Percentiles rank a stretch among this genome's conserved stretches.
Conservation (phyloP, 768 basidiomycete genomes). For the Melanogaster broomeanus region DNA sequence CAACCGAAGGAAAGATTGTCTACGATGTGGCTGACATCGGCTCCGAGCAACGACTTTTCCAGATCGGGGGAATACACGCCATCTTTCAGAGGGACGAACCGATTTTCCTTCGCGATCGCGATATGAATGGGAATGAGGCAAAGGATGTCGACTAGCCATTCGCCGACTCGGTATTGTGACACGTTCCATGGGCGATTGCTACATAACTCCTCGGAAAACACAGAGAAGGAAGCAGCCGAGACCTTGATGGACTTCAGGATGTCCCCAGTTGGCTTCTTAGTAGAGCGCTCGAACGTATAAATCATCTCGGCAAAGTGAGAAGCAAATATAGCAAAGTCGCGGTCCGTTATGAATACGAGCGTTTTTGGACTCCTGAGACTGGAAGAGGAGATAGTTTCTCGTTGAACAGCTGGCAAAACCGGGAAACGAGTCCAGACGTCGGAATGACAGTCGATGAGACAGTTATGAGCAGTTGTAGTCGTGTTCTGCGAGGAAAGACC, state of each 20-base stretch:
- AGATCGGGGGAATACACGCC: slow-evolving; percentile 46
- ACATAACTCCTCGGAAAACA: slow-evolving; percentile 23
- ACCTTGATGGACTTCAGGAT: slow-evolving; percentile 42
- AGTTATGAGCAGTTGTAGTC: slow-evolving; percentile 43
- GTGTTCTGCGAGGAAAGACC: slow-evolving; percentile 10
- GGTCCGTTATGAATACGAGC: slow-evolving; percentile 47
- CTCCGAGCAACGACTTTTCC: slow-evolving; percentile 53
- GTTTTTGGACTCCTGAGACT: slow-evolving; percentile 33
- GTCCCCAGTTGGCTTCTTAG: slow-evolving; percentile 53
- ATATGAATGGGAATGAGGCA: slow-evolving; percentile 62
- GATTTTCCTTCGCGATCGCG: slow-evolving; percentile 53
- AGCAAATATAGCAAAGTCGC: slow-evolving; percentile 34
- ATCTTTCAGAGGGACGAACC: slow-evolving; percentile 57
- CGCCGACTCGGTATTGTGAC: slow-evolving; percentile 49
- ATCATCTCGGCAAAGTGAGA: slow-evolving; percentile 50
- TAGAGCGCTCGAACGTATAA: slow-evolving; percentile 45
- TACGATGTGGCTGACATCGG: slow-evolving; percentile 50
- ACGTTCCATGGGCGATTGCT: slow-evolving; percentile 23
- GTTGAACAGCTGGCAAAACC: slow-evolving; percentile 51
- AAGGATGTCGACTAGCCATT: slow-evolving; percentile 57
- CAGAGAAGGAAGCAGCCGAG: slow-evolving; percentile 28
- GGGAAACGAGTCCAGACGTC: slow-evolving; percentile 66
- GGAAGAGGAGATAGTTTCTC: slow-evolving; percentile 42
- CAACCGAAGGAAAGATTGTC: slow-evolving; percentile 53
- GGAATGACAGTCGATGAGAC: slow-evolving; percentile 52